Base-by-base conservation (phyloP, 768 basidiomycete genomes). In the Mycena latifolia region DNA sequence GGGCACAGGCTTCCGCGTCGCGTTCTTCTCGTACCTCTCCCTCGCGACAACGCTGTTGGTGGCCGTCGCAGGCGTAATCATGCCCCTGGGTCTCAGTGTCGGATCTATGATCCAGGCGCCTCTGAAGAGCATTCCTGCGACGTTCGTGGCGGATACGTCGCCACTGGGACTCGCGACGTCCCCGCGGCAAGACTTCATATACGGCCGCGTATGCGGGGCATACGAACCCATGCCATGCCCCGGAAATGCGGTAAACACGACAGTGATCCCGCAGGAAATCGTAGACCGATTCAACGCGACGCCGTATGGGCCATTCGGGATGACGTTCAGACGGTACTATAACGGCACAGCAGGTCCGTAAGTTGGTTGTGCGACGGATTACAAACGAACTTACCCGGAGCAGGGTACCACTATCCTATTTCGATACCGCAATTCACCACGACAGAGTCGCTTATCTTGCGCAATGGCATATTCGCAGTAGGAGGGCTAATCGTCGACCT, bases 321-420 rank as follows among this genome's bases (percentile, higher is more conserved):
- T 74, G 72, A 62, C 72, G 53, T 74, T 69, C 45, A 46, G 73
- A 17, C 61, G 55, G 28, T 74, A 67, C 39, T 74, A 64, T 25
- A 29, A 69, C 8, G 69, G 69, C 15, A 62, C 55, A 14, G 62
- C 51, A 6, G 65, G 66, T 67, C 5, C 25, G 35, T 31, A 22
- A 7, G 18, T 29, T 15, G 50, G 2, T 20, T 12, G 17, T 39
- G n/a, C 12, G 5, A 18, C 24, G 22, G 3, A 22, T 24, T 10
- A 9, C 12, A 22, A 17, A 39, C 33, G 15, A 5, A 39, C 37
- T 39, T 14, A 39, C 17, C 17, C 10, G 17, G 37, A 17, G 14
- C 39, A 63, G 66, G 64, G 2, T 56, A 35, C 15, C 67, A 73
- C 29, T 69, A 35, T n/a, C 45, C 66, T 4, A 61, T 56, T 14